These are phyloP conservation scores for Hymenoscyphus infarciens DNA, from an alignment of 2,329 filamentous ascomycete species.

Conservation along the genomic window DNA sequence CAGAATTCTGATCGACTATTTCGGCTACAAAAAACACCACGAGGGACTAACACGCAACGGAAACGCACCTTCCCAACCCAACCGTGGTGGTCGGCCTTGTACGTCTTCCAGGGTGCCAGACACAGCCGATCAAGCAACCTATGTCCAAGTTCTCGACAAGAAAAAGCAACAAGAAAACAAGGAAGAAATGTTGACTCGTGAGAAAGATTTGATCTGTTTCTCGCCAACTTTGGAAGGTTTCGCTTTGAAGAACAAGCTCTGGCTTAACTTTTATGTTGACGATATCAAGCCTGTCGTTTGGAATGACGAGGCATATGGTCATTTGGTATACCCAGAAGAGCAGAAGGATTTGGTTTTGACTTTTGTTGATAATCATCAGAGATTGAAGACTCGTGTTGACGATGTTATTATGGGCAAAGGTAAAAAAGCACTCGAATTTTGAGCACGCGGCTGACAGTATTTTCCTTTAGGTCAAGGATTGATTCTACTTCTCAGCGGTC, in stretches of 20 bases:
- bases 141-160: slow-evolving; percentile 32
- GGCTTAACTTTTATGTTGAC: slow-evolving; percentile 38
- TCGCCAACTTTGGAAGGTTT: slow-evolving; percentile 42
- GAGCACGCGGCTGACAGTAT: background rate
- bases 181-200: slow-evolving; percentile 38
- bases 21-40: slow-evolving; percentile 23
- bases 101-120: background rate
- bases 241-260: slow-evolving; percentile 45
- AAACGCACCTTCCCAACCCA: background rate
- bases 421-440: slow-evolving; percentile 15
- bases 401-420: slow-evolving; percentile 37
- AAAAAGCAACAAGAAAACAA: slow-evolving; percentile 40
- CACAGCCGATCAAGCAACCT: slow-evolving; percentile 8
- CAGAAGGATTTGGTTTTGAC: slow-evolving; percentile 47
- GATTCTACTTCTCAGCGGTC: slow-evolving; percentile 41
- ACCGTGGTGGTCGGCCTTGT: background rate
- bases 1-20: slow-evolving; percentile 22
- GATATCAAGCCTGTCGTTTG: slow-evolving; percentile 28
- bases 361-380: slow-evolving; percentile 45
- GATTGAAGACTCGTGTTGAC: slow-evolving; percentile 20
- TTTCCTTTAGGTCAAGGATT: slow-evolving; percentile 37
- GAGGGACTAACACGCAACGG: slow-evolving; percentile 19
- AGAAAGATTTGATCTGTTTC: slow-evolving; percentile 42
- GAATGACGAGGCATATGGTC: slow-evolving; percentile 45
- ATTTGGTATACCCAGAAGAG: slow-evolving; percentile 46